Evolutionary conservation across 2,329 filamentous ascomycete species (phyloP).

Genomic region (Macrophomina pseudophaseolina): DNA sequence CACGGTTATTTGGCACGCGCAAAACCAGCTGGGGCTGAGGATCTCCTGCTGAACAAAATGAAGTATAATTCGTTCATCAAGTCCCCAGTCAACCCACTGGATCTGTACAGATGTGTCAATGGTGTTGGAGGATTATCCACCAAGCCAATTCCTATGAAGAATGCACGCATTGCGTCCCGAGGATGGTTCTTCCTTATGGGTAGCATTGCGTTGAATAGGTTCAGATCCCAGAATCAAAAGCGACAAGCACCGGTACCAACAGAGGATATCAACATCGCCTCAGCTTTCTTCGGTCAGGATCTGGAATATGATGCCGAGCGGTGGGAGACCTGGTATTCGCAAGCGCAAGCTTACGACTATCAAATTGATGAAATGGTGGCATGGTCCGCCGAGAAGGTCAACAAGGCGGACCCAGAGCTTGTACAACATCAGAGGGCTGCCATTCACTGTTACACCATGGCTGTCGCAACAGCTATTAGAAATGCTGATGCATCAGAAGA

Average conservation of each 20-base stretch:
- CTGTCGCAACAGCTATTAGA: constrained; percentile 65
- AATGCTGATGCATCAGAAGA: constrained; percentile 60
- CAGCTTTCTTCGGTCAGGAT: constrained; percentile 79
- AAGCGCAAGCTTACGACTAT: constrained; percentile 85
- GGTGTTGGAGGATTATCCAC: constrained; percentile 65
- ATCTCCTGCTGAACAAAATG: constrained; percentile 85
- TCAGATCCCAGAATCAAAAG: constrained; percentile 79
- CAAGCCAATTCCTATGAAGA: constrained; percentile 64
- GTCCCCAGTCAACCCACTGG: constrained; percentile 79
- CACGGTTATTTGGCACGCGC: constrained; percentile 80
- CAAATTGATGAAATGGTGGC: constrained; percentile 86
- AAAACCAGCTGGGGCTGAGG: constrained; percentile 69
- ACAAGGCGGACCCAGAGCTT: constrained; percentile 77
- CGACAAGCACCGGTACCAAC: constrained; percentile 78
- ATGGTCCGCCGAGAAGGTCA: constrained; percentile 91
- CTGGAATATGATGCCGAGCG: constrained; percentile 79
- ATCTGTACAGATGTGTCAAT: constrained; percentile 78
- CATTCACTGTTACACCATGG: constrained; percentile 79
- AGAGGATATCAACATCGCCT: constrained; percentile 81
- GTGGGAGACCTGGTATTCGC: constrained; percentile 90
- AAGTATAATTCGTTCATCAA: constrained; percentile 83
- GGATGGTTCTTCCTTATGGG: constrained; percentile 94
- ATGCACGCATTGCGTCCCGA: constrained; percentile 71
- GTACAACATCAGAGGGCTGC: constrained; percentile 77
- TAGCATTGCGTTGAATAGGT: constrained; percentile 86